Conservation (phyloP, 305 asterid species). For the Coffea humblotiana region DNA sequence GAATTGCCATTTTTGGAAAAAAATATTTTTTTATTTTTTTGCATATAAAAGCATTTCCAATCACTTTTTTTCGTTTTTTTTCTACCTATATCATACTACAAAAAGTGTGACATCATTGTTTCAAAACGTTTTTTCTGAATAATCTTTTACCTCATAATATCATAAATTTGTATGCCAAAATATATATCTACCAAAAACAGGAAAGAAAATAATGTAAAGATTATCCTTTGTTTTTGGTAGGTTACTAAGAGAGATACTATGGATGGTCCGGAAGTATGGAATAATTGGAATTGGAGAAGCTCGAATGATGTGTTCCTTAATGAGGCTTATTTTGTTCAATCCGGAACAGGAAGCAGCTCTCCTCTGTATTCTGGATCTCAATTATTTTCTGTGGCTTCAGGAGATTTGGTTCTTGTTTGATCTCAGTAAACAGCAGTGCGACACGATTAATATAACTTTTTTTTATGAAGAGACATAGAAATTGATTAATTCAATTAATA, state of each 20-base stretch:
- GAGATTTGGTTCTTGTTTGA: not conserved
- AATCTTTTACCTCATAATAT: too few species aligned
- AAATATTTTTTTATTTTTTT: too few species aligned
- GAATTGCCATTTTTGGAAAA: too few species aligned
- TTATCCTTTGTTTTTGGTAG: not conserved
- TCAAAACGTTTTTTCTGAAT: not conserved
- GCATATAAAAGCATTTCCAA: too few species aligned
- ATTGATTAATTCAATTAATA: too few species aligned
- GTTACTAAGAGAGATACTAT: slow-evolving; percentile 11
- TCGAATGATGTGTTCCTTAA: slow-evolving; percentile 9
- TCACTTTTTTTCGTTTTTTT: too few species aligned
- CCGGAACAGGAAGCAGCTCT: not conserved
- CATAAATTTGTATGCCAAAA: too few species aligned
- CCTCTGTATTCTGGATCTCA: not conserved
- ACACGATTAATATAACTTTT: too few species aligned
- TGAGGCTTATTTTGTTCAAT: slow-evolving; percentile 1
- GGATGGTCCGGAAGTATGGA: not conserved
- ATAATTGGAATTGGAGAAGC: slow-evolving; percentile 7
- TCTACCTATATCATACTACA: too few species aligned
- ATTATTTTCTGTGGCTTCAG: not conserved
- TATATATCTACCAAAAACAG: too few species aligned
- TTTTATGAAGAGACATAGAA: too few species aligned
- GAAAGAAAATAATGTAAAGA: not conserved
- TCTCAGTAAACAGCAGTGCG: not conserved
- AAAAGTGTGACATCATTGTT: too few species aligned